Base-by-base conservation (phyloP, 768 basidiomycete species). In the Rhizopogon rudus region DNA sequence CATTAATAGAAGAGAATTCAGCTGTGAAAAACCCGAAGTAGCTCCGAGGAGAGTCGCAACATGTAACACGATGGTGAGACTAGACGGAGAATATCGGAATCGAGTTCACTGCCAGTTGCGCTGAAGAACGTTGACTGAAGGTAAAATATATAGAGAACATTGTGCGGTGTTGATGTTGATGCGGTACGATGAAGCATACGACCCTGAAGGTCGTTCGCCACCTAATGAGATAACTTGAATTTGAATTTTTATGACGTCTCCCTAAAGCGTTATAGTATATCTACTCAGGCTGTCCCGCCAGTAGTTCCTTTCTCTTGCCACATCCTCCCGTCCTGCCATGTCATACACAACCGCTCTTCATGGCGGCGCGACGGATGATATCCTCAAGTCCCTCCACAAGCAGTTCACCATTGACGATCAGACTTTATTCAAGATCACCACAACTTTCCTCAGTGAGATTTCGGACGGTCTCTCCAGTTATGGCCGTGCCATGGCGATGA, bases 401-500 rank as follows among this genome's bases (percentile, higher is more conserved):
- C 85, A 88, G 67, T 94, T 99, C 71, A 74, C 79, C 37, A 74
- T 97, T 52, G 71, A 76, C 42, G 74, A 81, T 25, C 77, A 84
- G 35, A 67, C 71, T 51, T 83, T 98, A 54, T 67, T 81, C 46
- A 72, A 79, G 50, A 88, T 98, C 69, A 85, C 91, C 9, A 73
- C 79, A 39, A 81, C 86, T 29, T 98, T 98, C 71, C 77, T 94
- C 35, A 75, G 81, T 52, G 95, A 98, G 66, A 86, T 93, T 65
- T 76, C 78, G 35, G 65, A 81, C 7, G 97, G 97, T 13, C 73
- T 99, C 16, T 70, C 75, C 3, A 73, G 73, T 61, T 93, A 93
- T 74, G 83, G 82, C 37, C 81, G 87, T 44, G 76, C 88, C 40
- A 89, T 96, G 86, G 93, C 94, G 6, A 97, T 98, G 91, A 93